Evolutionary conservation across 495 filamentous ascomycete species (phyloP), one percentile per base, ranked within the genome.

Genomic region (Aspergillus heteromorphus): DNA sequence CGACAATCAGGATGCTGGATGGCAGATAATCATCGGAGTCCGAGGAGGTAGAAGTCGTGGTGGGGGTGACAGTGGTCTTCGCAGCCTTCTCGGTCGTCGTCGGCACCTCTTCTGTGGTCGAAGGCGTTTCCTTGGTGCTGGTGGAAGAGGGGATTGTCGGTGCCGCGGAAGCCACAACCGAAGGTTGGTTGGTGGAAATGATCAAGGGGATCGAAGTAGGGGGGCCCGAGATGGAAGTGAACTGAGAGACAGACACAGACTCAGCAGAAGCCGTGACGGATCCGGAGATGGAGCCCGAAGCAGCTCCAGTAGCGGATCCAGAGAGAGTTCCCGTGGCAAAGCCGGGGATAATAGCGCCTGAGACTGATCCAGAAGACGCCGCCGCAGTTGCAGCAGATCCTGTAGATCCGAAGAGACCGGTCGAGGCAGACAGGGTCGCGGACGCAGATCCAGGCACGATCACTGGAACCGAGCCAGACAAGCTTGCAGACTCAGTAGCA

Each of bases 1-100:
- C 56, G 48, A 63, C 61, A 38, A 61, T 50, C 4, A 61, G 50
- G 50, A 66, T 68, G 25, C 62, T 66, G 27, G 62, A 54, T 1
- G 60, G 56, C 21, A 59, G 60, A 21, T 59, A 60, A 27, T 59
- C 55, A 40, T 62, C 61, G 36, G 47, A 34, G 21, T 63, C 48
- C 11, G 43, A 29, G 30, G 51, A 53, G 16, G 64, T 63, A 27
- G 63, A 64, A 16, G 65, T 47, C 5, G 52, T 55, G 11, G 58
- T 40, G 1, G 47, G 43, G 36, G 55, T 29, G n/a, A 48, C 38
- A 19, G 58, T 36, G 23, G 31, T 57, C 19, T 47, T 30, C 7
- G 49, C 27, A 11, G 40, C 20, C 48, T 45, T 27, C 14, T 54
- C 43, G 4, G 64, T 54, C 14, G 58, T 53, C 16, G 43, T 36